Evolutionary conservation across 164 flowering plant genomes (phyloP).

Genomic region (Vitis labrusca): DNA sequence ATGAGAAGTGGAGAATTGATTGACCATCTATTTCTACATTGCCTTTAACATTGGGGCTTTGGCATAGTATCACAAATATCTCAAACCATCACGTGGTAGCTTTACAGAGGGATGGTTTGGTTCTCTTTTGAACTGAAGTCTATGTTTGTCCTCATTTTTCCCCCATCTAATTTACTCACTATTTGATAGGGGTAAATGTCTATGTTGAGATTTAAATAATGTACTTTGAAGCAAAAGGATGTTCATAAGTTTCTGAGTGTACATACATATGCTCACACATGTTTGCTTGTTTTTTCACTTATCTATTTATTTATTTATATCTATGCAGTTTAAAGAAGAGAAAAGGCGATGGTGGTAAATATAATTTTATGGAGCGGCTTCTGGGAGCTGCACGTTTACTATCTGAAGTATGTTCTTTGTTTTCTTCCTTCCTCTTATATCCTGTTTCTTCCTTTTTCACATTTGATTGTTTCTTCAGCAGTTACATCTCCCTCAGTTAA

Average conservation of each 20-base stretch:
- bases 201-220: neutral
- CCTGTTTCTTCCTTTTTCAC: neutral
- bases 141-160: too few species aligned
- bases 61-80: too few species aligned
- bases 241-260: neutral
- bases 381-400: slow-evolving; percentile 72
- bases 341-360: slow-evolving; percentile 39
- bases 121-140: too few species aligned
- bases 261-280: too few species aligned
- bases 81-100: too few species aligned
- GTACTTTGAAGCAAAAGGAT: neutral
- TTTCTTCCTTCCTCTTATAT: neutral
- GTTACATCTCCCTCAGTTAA: neutral
- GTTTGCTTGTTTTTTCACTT: neutral
- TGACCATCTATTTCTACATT: too few species aligned
- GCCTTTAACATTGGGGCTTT: too few species aligned
- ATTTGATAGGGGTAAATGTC: too few species aligned
- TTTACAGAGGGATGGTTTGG: too few species aligned
- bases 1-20: too few species aligned
- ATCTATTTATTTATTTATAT: neutral
- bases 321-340: slow-evolving; percentile 61
- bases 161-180: too few species aligned
- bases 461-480: neutral
- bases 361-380: slow-evolving; percentile 71
- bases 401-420: slow-evolving; percentile 43